Evolutionary conservation across 352 stramenopile genomes (phyloP).

Genomic region (Pseudoperonospora humuli): DNA sequence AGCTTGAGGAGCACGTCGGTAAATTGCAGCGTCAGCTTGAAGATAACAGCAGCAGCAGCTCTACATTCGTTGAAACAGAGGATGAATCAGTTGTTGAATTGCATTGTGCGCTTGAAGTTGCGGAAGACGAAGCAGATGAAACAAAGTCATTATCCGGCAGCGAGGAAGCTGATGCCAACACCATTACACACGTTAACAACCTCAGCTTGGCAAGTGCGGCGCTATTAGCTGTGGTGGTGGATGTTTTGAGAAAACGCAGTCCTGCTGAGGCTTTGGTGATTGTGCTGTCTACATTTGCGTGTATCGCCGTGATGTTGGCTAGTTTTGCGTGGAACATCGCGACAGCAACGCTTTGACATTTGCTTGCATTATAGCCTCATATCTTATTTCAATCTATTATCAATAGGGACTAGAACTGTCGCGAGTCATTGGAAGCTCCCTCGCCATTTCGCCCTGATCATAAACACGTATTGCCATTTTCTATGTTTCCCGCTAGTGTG

Average conservation of each 20-base stretch:
- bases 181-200: slow-evolving; percentile 7
- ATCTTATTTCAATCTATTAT: slow-evolving; percentile 24
- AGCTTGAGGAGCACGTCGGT: slow-evolving; percentile 24
- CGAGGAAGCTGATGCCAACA: slow-evolving; percentile 2
- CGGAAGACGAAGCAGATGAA: slow-evolving; percentile 20
- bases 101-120: slow-evolving; percentile 16
- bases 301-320: slow-evolving; percentile 19
- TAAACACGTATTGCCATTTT: too few relatives aligned
- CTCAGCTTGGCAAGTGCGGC: slow-evolving; percentile 22
- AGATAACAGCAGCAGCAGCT: slow-evolving; percentile 2
- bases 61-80: background rate
- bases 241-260: slow-evolving; percentile 23
- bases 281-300: slow-evolving; percentile 13
- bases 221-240: slow-evolving; percentile 16
- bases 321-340: slow-evolving; percentile 29
- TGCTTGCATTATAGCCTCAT: slow-evolving; percentile 5
- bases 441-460: too few relatives aligned
- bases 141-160: slow-evolving; percentile 10
- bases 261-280: slow-evolving; percentile 19
- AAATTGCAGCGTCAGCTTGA: slow-evolving; percentile 8
- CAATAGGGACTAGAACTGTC: slow-evolving; percentile 8
- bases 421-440: slow-evolving; percentile 27
- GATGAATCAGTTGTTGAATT: background rate
- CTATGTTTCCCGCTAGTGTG: too few relatives aligned
- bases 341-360: slow-evolving; percentile 14